Percentiles rank a stretch among this genome's conserved stretches.
phyloP scores from a whole-genome alignment of 2,329 filamentous ascomycete genomes.

The Talaromyces sp. region DNA sequence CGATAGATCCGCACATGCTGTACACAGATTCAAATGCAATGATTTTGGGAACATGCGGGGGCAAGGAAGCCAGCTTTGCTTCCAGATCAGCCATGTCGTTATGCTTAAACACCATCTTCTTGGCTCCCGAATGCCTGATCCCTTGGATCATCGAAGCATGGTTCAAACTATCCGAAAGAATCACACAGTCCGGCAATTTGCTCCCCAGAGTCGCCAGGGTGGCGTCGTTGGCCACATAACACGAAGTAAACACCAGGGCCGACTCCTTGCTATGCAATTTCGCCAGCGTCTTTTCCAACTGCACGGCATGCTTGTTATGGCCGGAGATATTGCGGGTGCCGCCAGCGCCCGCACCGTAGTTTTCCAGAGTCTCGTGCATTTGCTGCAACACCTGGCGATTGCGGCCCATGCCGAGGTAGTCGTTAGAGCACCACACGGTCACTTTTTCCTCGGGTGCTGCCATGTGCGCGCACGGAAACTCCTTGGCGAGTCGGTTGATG shows the following conservation, averaged over 20 bases:
- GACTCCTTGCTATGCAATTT: slow-evolving; percentile 87
- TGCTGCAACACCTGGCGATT: slow-evolving; percentile 78
- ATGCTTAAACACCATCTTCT: slow-evolving; percentile 98
- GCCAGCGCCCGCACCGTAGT: slow-evolving; percentile 89
- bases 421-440: slow-evolving; percentile 98
- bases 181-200: slow-evolving; percentile 93
- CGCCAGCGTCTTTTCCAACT: slow-evolving; percentile 73
- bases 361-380: slow-evolving; percentile 94
- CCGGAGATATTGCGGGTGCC: slow-evolving; percentile 97
- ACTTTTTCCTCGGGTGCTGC: slow-evolving; percentile 74
- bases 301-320: slow-evolving; percentile 90
- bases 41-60: slow-evolving; percentile 83
- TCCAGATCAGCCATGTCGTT: slow-evolving; percentile 93
- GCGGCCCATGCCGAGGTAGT: slow-evolving; percentile 96
- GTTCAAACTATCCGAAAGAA: slow-evolving; percentile 94
- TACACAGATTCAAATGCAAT: slow-evolving; percentile 99
- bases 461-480: slow-evolving; percentile 94
- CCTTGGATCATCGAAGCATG: slow-evolving; percentile 99
- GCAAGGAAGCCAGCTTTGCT: slow-evolving; percentile 81
- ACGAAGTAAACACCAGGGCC: slow-evolving; percentile 91
- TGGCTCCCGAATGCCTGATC: slow-evolving; percentile 92
- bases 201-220: slow-evolving; percentile 94
- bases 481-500: slow-evolving; percentile 95
- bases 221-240: slow-evolving; percentile 97
- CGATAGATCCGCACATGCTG: slow-evolving; percentile 98